Base-by-base conservation (phyloP, 2,329 filamentous ascomycete genomes). In the Neofusicoccum ribis region DNA sequence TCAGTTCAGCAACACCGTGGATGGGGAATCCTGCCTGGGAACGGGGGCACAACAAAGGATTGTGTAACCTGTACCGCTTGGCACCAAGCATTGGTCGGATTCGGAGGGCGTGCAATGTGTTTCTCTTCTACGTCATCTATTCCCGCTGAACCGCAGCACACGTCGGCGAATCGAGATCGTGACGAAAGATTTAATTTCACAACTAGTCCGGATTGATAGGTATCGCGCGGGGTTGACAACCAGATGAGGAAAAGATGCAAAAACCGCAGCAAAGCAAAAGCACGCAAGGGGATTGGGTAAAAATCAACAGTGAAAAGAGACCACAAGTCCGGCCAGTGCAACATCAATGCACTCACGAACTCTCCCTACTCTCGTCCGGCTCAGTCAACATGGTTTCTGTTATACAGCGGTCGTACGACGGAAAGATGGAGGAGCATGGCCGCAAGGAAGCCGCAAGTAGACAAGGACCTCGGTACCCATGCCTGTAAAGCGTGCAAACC, bases 191-290 rank as follows among this genome's bases (percentile, higher is more conserved):
- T 60, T 15, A 47, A 60, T 43, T 60, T 60, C 56, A 47, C 56
- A 60, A 31, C 41, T 60, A 58, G 41, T 56, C 62, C 62, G 44
- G 17, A 64, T 37, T 47, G 34, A 64, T 64, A 64, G 62, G 62
- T 64, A 64, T 64, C 62, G 62, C 58, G 50, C 62, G 34, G 17
- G 49, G n/a, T 64, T 50, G 59, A 50, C 52, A 64, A 36, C 44
- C 49, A 63, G 47, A 63, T 11, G 34, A 56, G 51, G 41, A 58
- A 58, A 58, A 50, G 34, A 62, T 39, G 59, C 44, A 60, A 5
- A 15, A 47, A 46, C 14, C 20, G 52, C 52, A 60, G 31, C 20
- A 51, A 27, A 14, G 36, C 37, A n/a, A 41, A 62, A 23, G 27
- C 44, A 43, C 17, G 43, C 46, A 51, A 50, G 31, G 58, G 43